Evolutionary conservation across 1,284 basidiomycete genomes (phyloP), one percentile per base, ranked within the genome.

Genomic region (Fistulinella cinereoalba): DNA sequence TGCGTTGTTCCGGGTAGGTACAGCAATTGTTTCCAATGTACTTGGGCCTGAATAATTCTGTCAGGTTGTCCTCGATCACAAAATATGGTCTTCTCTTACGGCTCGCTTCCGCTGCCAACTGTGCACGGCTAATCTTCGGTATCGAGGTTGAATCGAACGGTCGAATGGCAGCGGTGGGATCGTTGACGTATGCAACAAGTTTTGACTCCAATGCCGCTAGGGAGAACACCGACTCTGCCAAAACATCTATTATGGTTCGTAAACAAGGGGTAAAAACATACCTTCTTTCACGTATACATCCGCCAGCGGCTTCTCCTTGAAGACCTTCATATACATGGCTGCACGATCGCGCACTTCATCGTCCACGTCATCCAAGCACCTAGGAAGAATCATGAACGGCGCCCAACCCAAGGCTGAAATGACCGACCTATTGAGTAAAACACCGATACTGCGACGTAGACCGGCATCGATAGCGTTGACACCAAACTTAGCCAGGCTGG

Each of bases 321-420:
- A 82, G 7, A 91, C 79, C 71, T 83, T 87, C 51, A 97, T 78
- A 69, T 97, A 98, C 70, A 99, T 80, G 10, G 96, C 92, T 6
- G 96, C 97, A 50, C 97, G 89, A 68, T 99, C 97, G 44, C 97
- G 85, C 51, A 99, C 97, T 75, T 99, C 97, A 64, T 99, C 97
- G 54, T 99, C 97, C 16, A 98, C 92, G 69, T 99, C 97, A 65
- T 99, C 97, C 55, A 99, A 74, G 66, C 97, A 99, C 57, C 93
- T 92, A n/a, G 52, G 27, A 59, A 41, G 18, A 49, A 41, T 41
- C n/a, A 21, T 51, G 6, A 53, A 49, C 33, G n/a, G 7, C 22
- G 34, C 40, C 37, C 41, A 32, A 50, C n/a, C 50, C 28, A 37
- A 19, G 37, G 24, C 29, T n/a, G 28, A 36, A n/a, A 43, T 18